Evolutionary conservation across 106 monocot species (phyloP).

Genomic region (Triglochin maritima): DNA sequence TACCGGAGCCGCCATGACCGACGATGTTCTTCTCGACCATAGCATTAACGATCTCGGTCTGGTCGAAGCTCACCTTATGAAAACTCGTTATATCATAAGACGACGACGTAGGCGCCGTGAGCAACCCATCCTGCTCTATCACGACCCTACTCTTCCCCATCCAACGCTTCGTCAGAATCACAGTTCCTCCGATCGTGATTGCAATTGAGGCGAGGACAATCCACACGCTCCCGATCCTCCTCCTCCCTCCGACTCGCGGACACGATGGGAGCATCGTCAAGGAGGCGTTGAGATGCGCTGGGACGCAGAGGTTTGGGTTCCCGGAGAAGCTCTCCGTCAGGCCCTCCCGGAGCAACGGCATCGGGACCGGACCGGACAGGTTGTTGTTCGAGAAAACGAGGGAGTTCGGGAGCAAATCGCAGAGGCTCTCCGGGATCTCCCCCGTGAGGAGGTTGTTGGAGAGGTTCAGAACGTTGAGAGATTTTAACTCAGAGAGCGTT

Average conservation of each 20-base stretch:
- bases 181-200: constrained; percentile 17
- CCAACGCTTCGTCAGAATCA: constrained; percentile 39
- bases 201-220: constrained; percentile 28
- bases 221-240: constrained; percentile 39
- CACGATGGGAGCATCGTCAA: constrained; percentile 33
- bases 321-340: constrained; percentile 69
- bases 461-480: constrained; percentile 89
- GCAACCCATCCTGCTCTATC: constrained; percentile 43
- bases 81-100: constrained; percentile 82
- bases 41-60: constrained; percentile 83
- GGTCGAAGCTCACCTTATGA: constrained; percentile 83
- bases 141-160: constrained; percentile 7
- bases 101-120: constrained; percentile 26
- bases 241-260: constrained; percentile 29
- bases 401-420: constrained; percentile 68
- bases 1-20: constrained; percentile 84
- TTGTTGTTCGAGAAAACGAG: constrained; percentile 85
- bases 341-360: constrained; percentile 66
- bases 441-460: constrained; percentile 79
- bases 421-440: constrained; percentile 69
- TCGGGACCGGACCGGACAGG: constrained; percentile 68
- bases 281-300: constrained; percentile 31
- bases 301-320: constrained; percentile 58
- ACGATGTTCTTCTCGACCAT: constrained; percentile 88
- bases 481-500: constrained; percentile 49